Evolutionary conservation across 371 early-diverging fungal genomes (phyloP).

Genomic region (Mucor piriformis): DNA sequence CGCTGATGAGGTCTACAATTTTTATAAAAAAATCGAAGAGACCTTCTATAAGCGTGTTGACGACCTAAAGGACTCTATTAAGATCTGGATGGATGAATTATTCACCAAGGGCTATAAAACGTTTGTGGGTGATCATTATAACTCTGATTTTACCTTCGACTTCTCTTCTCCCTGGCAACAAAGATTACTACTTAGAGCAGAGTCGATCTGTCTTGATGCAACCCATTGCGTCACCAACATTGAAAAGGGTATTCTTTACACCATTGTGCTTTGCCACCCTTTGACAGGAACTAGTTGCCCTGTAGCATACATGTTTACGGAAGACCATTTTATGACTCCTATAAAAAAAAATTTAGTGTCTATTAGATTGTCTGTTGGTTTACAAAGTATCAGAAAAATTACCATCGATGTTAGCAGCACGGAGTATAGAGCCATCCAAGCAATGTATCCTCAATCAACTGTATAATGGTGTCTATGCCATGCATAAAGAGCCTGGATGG

Average conservation of each 20-base stretch:
- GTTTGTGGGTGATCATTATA: no score
- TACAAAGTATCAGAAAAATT: neutral
- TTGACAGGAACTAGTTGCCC: conserved; percentile 12
- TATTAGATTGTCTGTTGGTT: neutral
- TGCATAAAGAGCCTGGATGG: conserved; percentile 4
- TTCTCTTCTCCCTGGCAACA: conserved; percentile 11
- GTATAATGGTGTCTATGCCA: conserved; percentile 11
- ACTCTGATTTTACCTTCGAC: no score
- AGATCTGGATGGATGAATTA: no score
- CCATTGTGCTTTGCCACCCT: conserved; percentile 1
- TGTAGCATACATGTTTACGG: neutral
- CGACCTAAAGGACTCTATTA: no score
- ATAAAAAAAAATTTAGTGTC: neutral
- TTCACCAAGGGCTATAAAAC: no score
- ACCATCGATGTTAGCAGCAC: conserved; percentile 2
- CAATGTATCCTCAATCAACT: neutral
- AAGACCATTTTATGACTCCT: neutral
- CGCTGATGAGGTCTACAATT: no score
- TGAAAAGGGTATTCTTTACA: neutral
- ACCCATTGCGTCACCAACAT: neutral
- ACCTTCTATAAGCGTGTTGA: no score
- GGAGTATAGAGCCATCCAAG: neutral
- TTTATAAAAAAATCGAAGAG: no score
- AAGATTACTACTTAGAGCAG: neutral
- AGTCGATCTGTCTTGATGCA: neutral